Evolutionary conservation across 176 grass and related monocot genomes (phyloP).

Genomic region (Tuctoria greenei): DNA sequence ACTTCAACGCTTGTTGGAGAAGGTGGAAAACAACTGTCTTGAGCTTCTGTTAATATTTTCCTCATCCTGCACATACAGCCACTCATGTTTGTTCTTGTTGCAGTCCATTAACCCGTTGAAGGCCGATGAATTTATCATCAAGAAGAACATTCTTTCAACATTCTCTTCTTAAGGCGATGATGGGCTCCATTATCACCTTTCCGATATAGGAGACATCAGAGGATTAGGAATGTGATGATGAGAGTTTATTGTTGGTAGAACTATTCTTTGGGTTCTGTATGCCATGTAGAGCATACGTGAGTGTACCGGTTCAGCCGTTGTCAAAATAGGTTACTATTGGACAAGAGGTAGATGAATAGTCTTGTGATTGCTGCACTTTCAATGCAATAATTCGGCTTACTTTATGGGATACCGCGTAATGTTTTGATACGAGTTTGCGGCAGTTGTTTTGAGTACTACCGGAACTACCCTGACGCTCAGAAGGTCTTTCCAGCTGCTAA

Average conservation of each 20-base stretch:
- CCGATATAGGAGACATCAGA: not conserved
- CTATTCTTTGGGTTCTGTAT: no score
- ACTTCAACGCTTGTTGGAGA: conserved; percentile 72
- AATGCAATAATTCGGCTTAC: no score
- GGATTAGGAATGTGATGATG: conserved; percentile 4
- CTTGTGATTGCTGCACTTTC: no score
- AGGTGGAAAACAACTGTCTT: conserved; percentile 36
- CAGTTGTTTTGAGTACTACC: no score
- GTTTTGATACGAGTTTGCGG: no score
- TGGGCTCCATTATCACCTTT: not conserved
- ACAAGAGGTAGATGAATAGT: no score
- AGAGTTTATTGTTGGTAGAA: not conserved
- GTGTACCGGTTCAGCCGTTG: no score
- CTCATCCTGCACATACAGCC: not conserved
- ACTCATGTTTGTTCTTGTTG: not conserved
- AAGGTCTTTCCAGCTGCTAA: no score
- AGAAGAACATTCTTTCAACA: conserved; percentile 81
- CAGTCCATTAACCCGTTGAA: conserved; percentile 74
- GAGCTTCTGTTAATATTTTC: not conserved
- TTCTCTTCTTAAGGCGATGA: conserved; percentile 57
- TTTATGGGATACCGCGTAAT: no score
- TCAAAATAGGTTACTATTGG: no score
- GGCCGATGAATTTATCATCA: conserved; percentile 81
- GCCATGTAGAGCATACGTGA: no score
- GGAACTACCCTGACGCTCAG: no score